Base-by-base conservation (phyloP, 164 flowering plant species). In the Cinnamomum chago region DNA sequence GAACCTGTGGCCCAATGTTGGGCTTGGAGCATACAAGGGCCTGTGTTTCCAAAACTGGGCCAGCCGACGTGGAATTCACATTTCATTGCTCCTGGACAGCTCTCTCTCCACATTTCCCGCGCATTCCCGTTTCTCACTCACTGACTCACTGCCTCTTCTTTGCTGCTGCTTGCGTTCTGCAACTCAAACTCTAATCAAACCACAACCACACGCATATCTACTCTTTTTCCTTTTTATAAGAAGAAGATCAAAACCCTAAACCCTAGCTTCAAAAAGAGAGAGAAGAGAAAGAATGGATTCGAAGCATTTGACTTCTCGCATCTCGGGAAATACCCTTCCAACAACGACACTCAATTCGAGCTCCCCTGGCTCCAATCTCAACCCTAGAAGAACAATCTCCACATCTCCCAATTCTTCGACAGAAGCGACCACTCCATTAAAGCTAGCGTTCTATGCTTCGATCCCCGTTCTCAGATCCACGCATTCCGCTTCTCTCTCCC, bases 281-380 rank as follows among this genome's bases (percentile, higher is more conserved):
- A 51, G 58, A 62, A 12, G 60, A 12, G 60, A 33, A 66, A 52
- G 7, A 50, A 72, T 68, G 77, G 50, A 62, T 62, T 77, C 65
- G 62, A 72, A 77, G 70, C 73, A 72, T 60, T 75, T 77, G 80
- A 77, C 80, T 75, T 77, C 13, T 35, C n/a, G 75, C 64, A 52
- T 72, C 76, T 75, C 75, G 75, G 71, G 72, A 75, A 67, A 10
- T 23, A n/a, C 68, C 14, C 33, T 24, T 72, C 72, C 60, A 13
- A n/a, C 3, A 13, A n/a, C 3, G 20, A 12, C 22, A 70, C 52
- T 71, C 72, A 47, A 64, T 4, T 50, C 60, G n/a, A 65, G 68
- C 58, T 30, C 6, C 35, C 60, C 24, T 50, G 14, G 3, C 35
- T 55, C n/a, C 60, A 15, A 55, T 55, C 60, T 20, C 60, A 4